Percentiles rank a stretch among this genome's conserved stretches.
Conservation (phyloP, 1,284 basidiomycete genomes). For the Malassezia yamatoensis region DNA sequence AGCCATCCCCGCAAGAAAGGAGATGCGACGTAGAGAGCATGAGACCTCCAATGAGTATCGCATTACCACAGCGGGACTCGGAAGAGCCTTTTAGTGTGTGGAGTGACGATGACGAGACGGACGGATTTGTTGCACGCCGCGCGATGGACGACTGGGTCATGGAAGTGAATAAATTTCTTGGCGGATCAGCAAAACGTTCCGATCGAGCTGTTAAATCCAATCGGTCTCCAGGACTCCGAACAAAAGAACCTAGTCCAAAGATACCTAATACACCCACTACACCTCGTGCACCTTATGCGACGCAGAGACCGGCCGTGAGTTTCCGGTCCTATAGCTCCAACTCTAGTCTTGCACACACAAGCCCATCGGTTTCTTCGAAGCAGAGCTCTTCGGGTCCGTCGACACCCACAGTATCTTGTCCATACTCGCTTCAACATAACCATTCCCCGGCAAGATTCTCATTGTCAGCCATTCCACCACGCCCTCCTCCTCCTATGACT, state of each 20-base stretch:
- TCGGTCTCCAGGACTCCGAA: neutral
- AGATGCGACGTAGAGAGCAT: neutral
- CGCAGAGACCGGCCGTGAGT: too few relatives aligned
- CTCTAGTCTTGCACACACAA: too few relatives aligned
- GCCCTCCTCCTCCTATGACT: neutral
- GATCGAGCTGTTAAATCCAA: neutral
- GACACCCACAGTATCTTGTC: neutral
- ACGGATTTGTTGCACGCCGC: neutral
- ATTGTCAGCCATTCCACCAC: neutral
- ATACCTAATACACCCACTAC: neutral
- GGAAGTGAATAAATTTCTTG: constrained; percentile 12
- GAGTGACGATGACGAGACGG: constrained; percentile 15
- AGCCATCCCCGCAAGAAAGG: too few relatives aligned
- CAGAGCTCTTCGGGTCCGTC: neutral
- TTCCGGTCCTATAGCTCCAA: too few relatives aligned
- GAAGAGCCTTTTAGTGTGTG: constrained; percentile 1
- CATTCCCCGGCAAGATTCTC: neutral
- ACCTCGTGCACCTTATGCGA: neutral
- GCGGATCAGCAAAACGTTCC: neutral
- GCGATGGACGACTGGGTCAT: constrained; percentile 17
- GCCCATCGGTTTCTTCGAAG: neutral
- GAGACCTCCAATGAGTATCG: neutral
- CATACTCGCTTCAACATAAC: neutral
- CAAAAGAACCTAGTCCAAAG: neutral
- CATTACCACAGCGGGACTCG: neutral